phyloP scores from a whole-genome alignment of 2,329 filamentous ascomycete genomes.

The Arthroderma uncinatum region DNA sequence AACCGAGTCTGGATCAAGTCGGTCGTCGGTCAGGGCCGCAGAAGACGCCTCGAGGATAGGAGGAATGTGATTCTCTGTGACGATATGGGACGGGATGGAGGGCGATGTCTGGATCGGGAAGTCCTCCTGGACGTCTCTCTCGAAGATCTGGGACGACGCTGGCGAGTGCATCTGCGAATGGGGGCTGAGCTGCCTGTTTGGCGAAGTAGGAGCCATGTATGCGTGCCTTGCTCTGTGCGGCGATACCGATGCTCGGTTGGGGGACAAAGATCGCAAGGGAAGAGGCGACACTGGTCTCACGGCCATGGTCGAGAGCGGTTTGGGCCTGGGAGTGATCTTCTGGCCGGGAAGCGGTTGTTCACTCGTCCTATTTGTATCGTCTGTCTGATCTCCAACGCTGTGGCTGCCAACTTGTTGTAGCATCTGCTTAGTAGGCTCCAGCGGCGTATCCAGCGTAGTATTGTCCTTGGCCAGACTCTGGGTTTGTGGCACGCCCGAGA shows the following conservation, averaged over 20 bases:
- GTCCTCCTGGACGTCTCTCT: constrained; percentile 84
- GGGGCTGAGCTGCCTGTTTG: constrained; percentile 52
- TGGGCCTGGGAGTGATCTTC: background rate
- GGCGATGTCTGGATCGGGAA: constrained; percentile 60
- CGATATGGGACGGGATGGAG: constrained; percentile 85
- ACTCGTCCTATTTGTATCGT: background rate
- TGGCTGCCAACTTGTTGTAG: background rate
- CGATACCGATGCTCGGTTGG: constrained; percentile 34
- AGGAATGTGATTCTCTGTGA: constrained; percentile 88
- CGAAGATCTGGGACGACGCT: constrained; percentile 69
- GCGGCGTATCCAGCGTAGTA: background rate
- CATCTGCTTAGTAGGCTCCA: background rate
- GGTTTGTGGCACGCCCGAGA: background rate
- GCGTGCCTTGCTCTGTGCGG: constrained; percentile 23
- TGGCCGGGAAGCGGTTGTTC: background rate
- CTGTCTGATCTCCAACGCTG: background rate
- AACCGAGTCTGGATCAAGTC: constrained; percentile 75
- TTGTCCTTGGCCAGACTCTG: background rate
- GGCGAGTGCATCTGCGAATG: constrained; percentile 67
- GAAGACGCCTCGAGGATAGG: constrained; percentile 84
- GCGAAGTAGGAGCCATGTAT: constrained; percentile 48
- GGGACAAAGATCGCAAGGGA: constrained; percentile 28
- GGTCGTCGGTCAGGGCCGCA: constrained; percentile 77
- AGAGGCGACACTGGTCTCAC: constrained; percentile 19
- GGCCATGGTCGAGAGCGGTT: background rate